phyloP scores from a whole-genome alignment of 2,329 filamentous ascomycete species.

The Stemphylium beticola region DNA sequence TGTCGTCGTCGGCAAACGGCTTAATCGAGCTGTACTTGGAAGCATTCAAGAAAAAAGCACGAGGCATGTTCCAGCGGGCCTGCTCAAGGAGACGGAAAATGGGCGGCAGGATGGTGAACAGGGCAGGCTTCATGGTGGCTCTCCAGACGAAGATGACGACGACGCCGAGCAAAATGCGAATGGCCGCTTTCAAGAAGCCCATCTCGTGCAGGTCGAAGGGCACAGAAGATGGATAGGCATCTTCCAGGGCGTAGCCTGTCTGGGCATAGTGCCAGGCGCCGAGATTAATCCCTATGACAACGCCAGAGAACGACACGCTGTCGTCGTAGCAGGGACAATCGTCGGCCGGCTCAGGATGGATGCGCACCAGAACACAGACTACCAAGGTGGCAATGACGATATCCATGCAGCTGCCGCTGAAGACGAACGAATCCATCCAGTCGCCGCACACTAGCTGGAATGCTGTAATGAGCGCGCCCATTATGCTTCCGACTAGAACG shows the following conservation, averaged over 20 bases:
- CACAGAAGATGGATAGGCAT: constrained; percentile 64
- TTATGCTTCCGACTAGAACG: constrained; percentile 77
- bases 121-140: constrained; percentile 81
- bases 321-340: constrained; percentile 98
- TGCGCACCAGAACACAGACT: constrained; percentile 78
- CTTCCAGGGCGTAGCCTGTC: constrained; percentile 59
- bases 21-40: constrained; percentile 90
- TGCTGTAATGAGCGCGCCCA: constrained; percentile 71
- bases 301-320: constrained; percentile 89
- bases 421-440: constrained; percentile 73
- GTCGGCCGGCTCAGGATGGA: constrained; percentile 95
- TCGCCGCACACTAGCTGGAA: constrained; percentile 63
- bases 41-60: constrained; percentile 89
- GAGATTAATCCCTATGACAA: constrained; percentile 82
- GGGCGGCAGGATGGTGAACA: constrained; percentile 80
- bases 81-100: constrained; percentile 86
- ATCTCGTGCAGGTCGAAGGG: constrained; percentile 71
- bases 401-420: constrained; percentile 60
- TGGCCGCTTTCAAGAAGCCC: constrained; percentile 67
- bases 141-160: constrained; percentile 87
- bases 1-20: constrained; percentile 75
- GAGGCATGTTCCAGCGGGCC: constrained; percentile 77
- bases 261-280: constrained; percentile 82
- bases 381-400: constrained; percentile 68
- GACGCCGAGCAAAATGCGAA: constrained; percentile 80